Evolutionary conservation across 768 basidiomycete species (phyloP), one percentile per base, ranked within the genome.

Genomic region (Tylopilus felleus): DNA sequence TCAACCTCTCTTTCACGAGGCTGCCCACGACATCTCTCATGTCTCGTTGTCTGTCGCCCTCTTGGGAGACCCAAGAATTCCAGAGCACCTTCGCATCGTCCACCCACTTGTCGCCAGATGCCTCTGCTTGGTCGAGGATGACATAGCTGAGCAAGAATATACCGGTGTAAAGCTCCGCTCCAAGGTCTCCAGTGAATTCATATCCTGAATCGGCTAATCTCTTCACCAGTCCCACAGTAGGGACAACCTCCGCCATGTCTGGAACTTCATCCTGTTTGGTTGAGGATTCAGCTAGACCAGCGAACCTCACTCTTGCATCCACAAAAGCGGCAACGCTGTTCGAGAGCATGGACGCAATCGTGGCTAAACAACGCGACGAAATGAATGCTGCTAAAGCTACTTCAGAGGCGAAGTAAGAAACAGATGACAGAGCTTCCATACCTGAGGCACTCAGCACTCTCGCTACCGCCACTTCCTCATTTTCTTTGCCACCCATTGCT

Each of bases 1-100:
- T 74, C 51, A 86, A 53, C 42, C 68, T 73, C 29, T 68, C 70
- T 55, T 75, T 79, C 48, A 85, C 68, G 3, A 73, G 63, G 10
- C 57, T 62, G 8, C 68, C 28, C 19, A 76, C 68, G 21, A 62
- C 56, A 17, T 49, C 53, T 56, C 64, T 67, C 17, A 62, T 49
- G 4, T 62, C 68, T 3, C 2, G 66, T 33, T 8, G 66, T 47
- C 6, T 54, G 51, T 29, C 65, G 1, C 40, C 47, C 0, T 51
- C 51, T 42, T 54, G 17, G 13, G 49, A 57, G 29, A 51, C 27
- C 66, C 70, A 73, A 9, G 57, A 52, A 1, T 23, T 46, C 75
- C 76, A 77, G 7, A 78, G 51, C 5, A 39, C 49, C 39, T 55
- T 58, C 3, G 74, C 70, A 16, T 58, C 60, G 22, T 58, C 60